These are phyloP conservation scores for Termitomyces bulborhizus DNA, from an alignment of 768 basidiomycete species.

Conservation along the genomic window DNA sequence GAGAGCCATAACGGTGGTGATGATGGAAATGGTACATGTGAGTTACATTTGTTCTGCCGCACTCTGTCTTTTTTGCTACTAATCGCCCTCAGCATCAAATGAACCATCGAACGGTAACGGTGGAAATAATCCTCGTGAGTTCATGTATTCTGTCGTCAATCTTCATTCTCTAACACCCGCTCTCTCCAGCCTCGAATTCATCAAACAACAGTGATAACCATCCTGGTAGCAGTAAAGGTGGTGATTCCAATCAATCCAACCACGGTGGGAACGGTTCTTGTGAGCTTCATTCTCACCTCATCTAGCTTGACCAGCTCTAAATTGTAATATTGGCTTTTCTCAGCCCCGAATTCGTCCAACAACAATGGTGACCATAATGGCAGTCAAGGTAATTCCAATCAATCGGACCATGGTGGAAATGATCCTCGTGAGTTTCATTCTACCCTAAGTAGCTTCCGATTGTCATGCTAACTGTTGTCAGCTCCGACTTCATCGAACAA, in stretches of 20 bases:
- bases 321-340: no score
- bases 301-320: no score
- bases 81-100: neutral
- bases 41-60: neutral
- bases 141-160: no score
- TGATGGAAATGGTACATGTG: neutral
- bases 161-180: neutral
- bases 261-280: neutral
- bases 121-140: neutral
- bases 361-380: no score
- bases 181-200: neutral
- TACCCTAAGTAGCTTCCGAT: no score
- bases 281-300: neutral
- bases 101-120: no score
- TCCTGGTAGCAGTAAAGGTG: no score
- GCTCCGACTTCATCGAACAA: neutral
- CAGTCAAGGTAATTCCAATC: no score
- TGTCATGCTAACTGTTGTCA: neutral
- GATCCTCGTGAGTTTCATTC: neutral
- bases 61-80: no score
- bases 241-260: no score
- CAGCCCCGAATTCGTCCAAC: no score
- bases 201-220: neutral
- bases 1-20: neutral
- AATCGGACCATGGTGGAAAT: neutral